A percentile compares a stretch with the other conserved stretches of the same genome.
Conservation (phyloP, 106 monocot species). For the Allium cepa region DNA sequence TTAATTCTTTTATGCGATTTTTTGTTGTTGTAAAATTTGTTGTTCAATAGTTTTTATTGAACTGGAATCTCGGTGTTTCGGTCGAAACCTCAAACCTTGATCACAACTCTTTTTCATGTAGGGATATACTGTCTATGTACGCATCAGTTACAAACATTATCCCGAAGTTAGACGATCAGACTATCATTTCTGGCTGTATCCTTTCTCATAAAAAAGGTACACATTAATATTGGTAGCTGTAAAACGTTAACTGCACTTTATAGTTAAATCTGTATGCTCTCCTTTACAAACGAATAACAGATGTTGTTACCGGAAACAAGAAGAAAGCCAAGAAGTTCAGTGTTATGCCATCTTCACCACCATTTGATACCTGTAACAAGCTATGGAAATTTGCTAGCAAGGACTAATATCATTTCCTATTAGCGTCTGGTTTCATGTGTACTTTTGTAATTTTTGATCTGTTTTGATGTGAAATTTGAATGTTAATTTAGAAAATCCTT, state of each 20-base stretch:
- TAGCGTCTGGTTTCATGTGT: no score
- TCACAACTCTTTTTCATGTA: slow-evolving; percentile 14
- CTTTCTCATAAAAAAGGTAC: slow-evolving; percentile 11
- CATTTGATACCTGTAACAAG: slow-evolving; percentile 21
- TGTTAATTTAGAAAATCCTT: no score
- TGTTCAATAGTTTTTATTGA: slow-evolving; percentile 4
- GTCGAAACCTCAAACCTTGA: no score
- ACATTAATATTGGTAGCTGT: background rate
- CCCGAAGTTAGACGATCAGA: slow-evolving; percentile 44
- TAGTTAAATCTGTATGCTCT: background rate
- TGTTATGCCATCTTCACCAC: slow-evolving; percentile 10
- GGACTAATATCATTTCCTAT: background rate
- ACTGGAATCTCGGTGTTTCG: no score
- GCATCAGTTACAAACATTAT: slow-evolving; percentile 54
- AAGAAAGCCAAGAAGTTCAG: slow-evolving; percentile 36
- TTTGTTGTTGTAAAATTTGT: slow-evolving; percentile 3
- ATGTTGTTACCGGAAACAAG: slow-evolving; percentile 32
- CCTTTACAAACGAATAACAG: slow-evolving; percentile 13
- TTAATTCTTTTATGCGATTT: no score
- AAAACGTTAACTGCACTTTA: background rate
- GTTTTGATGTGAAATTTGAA: no score
- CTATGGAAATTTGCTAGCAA: slow-evolving; percentile 29
- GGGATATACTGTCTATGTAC: slow-evolving; percentile 57
- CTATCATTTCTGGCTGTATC: slow-evolving; percentile 60
- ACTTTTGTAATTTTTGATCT: no score